A percentile compares a stretch with the other conserved stretches of the same genome.
Conservation (phyloP, 192 early-diverging fungal genomes). For the Paraglomus brasilianum region DNA sequence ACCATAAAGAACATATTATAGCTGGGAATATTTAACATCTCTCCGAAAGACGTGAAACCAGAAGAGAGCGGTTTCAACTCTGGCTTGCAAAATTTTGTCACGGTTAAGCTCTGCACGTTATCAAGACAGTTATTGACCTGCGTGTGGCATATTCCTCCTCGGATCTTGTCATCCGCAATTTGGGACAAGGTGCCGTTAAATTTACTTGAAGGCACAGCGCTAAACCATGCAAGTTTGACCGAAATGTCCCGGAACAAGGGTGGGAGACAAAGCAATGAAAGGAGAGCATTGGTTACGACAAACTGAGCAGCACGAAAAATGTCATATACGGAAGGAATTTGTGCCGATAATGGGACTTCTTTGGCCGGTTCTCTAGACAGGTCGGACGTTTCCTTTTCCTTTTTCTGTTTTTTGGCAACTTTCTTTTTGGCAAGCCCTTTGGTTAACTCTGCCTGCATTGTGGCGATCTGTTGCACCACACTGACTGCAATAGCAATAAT, state of each 20-base stretch:
- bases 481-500: neutral
- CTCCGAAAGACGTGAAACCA: neutral
- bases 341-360: neutral
- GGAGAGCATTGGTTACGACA: conserved; percentile 11
- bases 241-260: neutral
- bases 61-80: neutral
- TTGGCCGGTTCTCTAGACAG: neutral
- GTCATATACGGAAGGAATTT: conserved; percentile 9
- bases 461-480: neutral
- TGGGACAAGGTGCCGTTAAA: neutral
- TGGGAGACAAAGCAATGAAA: conserved; percentile 5
- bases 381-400: neutral
- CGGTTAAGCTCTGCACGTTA: too few species aligned
- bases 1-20: conserved; percentile 18
- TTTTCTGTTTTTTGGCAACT: neutral
- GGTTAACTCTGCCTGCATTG: neutral
- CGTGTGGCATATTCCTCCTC: neutral
- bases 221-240: conserved; percentile 12
- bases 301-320: conserved; percentile 15
- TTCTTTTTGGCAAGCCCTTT: neutral
- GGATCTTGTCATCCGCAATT: neutral
- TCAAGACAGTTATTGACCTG: neutral
- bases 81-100: too few species aligned
- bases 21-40: neutral
- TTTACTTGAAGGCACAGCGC: neutral